Base-by-base conservation (phyloP, 2,329 filamentous ascomycete genomes). In the Fusarium falciforme region DNA sequence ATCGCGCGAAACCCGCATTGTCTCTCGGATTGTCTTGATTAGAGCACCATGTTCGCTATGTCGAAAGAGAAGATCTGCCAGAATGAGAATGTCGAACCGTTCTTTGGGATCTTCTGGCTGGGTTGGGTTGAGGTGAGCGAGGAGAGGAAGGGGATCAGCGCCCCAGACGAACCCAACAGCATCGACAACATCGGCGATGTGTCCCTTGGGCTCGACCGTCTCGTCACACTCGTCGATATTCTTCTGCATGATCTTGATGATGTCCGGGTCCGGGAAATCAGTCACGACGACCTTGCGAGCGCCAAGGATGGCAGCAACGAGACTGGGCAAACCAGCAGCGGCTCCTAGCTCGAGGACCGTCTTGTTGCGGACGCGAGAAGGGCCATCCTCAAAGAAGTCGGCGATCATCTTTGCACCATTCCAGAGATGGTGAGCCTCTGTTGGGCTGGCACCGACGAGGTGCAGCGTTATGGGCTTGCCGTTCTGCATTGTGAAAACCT, bases 341-440 rank as follows among this genome's bases (percentile, higher is more conserved):
- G 96, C 95, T 57, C 96, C 96, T 27, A 98, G 90, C 83, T 98
- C 96, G 10, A 98, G 89, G 3, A 98, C 89, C n/a, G 91, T 91
- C 80, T 90, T 92, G 73, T 84, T 87, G 16, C 83, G 79, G n/a
- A 97, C 87, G 6, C 94, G 87, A 10, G 82, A 78, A n/a, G 91
- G 88, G 73, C 91, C 86, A 47, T 89, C 84, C 83, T 98, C 94
- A 67, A 98, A 90, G 83, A 95, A 95, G 75, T 91, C 87, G 17
- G 95, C 90, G 58, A 96, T 89, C 42, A 94, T 90, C 71, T 93
- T 92, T 69, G 93, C 92, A 70, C 94, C 95, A 82, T 98, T 97
- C 96, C 96, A 98, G 33, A 98, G 89, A 74, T 93, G 89, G 83
- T 98, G 94, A 17, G 94, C 95, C 90, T 97, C 97, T 16, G 97